These are phyloP conservation scores for Penicillium riverlandense DNA, from an alignment of 495 filamentous ascomycete genomes.

Conservation along the genomic window DNA sequence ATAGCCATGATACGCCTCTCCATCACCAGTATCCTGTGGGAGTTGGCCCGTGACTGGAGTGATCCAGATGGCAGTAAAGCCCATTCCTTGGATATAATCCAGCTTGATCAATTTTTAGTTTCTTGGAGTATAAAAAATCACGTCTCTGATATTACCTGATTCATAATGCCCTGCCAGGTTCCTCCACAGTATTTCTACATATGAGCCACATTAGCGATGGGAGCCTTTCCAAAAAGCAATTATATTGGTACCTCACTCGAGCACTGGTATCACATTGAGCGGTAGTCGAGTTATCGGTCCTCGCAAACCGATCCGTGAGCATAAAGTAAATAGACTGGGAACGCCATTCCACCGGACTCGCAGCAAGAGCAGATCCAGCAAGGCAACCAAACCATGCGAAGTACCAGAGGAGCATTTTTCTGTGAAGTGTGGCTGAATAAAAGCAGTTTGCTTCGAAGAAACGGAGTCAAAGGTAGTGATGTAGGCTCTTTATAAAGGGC, in stretches of 20 bases:
- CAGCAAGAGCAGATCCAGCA: slow-evolving; percentile 22
- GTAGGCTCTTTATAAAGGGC: too few species aligned
- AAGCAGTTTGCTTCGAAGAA: too few species aligned
- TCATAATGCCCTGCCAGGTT: slow-evolving; percentile 64
- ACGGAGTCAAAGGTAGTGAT: too few species aligned
- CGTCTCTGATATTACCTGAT: slow-evolving; percentile 35
- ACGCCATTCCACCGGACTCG: slow-evolving; percentile 49
- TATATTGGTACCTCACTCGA: slow-evolving; percentile 11
- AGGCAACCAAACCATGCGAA: slow-evolving; percentile 13
- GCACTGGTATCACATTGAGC: slow-evolving; percentile 39
- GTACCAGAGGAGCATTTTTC: slow-evolving; percentile 6
- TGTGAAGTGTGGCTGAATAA: too few species aligned
- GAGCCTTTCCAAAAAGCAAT: neutral
- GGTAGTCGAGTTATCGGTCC: slow-evolving; percentile 57
- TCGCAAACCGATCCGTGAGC: slow-evolving; percentile 69
- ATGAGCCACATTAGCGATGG: neutral
- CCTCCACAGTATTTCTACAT: slow-evolving; percentile 62
- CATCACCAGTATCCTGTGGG: slow-evolving; percentile 40
- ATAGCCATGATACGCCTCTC: slow-evolving; percentile 65
- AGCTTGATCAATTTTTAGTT: slow-evolving; percentile 16
- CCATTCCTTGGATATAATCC: slow-evolving; percentile 61
- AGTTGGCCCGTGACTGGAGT: slow-evolving; percentile 66
- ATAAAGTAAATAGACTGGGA: slow-evolving; percentile 68
- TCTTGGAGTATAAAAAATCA: too few species aligned
- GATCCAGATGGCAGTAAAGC: slow-evolving; percentile 84